Conservation (phyloP, 2,329 filamentous ascomycete species). For the Zymoseptoria brevis region DNA sequence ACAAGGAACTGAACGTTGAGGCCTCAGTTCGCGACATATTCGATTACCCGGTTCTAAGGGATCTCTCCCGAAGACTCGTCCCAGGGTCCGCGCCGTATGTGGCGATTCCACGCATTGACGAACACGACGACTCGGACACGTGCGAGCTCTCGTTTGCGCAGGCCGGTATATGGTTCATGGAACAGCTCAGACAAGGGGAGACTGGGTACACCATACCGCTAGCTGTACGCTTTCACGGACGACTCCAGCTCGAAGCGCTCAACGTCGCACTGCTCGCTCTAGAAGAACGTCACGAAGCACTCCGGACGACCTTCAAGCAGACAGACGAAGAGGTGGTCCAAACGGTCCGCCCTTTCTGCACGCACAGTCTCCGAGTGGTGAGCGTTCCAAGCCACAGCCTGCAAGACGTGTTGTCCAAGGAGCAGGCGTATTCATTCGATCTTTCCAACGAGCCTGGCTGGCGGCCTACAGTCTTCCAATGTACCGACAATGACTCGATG, state of each 20-base stretch:
- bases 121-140: too few species aligned
- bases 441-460: background rate
- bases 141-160: constrained; percentile 4
- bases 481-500: constrained; percentile 1
- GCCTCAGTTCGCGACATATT: too few species aligned
- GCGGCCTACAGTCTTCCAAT: constrained; percentile 1
- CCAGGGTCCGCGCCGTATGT: too few species aligned
- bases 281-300: constrained; percentile 5
- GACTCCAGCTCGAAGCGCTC: background rate
- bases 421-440: constrained; percentile 4
- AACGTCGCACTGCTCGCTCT: constrained; percentile 3
- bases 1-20: too few species aligned
- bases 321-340: constrained; percentile 1
- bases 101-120: too few species aligned
- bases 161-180: constrained; percentile 5
- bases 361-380: too few species aligned
- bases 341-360: background rate
- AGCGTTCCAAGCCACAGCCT: background rate
- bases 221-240: constrained; percentile 1
- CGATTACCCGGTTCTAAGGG: too few species aligned
- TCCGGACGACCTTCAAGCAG: constrained; percentile 5
- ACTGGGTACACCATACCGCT: constrained; percentile 2
- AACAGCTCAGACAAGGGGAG: constrained; percentile 4
- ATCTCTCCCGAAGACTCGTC: too few species aligned
- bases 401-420: background rate